These are phyloP conservation scores for Microbotryomycetes sp. DNA, from an alignment of 1,284 basidiomycete genomes.

Conservation along the genomic window DNA sequence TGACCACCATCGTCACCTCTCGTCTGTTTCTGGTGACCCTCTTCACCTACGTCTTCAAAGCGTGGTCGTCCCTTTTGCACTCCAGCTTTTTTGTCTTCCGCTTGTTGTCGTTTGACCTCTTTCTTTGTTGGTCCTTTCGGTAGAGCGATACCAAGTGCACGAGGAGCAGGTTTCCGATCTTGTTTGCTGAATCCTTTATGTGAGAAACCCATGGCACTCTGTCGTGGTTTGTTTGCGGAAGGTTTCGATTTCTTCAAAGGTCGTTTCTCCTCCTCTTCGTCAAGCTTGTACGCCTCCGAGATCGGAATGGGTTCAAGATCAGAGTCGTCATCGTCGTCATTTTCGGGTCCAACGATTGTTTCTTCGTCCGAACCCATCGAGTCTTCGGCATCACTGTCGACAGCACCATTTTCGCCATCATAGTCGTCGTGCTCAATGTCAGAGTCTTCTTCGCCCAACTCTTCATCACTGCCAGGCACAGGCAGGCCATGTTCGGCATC, in stretches of 20 bases:
- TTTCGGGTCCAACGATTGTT: background rate
- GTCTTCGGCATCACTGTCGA: conserved; percentile 23
- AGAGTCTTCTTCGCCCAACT: conserved; percentile 11
- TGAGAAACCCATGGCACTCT: conserved; percentile 24
- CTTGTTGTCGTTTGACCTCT: conserved; percentile 20
- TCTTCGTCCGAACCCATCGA: conserved; percentile 10
- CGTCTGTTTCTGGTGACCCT: background rate
- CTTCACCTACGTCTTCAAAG: background rate
- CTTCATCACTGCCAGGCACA: conserved; percentile 22
- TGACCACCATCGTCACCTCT: background rate
- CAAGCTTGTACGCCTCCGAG: conserved; percentile 11
- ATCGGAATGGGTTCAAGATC: background rate
- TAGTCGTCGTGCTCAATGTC: conserved; percentile 10
- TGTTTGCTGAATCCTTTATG: conserved; percentile 26
- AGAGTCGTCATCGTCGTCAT: background rate
- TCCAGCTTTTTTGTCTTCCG: conserved; percentile 15
- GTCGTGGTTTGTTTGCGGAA: conserved; percentile 1
- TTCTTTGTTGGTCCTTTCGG: conserved; percentile 18
- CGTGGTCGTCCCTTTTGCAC: background rate
- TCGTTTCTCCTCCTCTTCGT: conserved; percentile 1
- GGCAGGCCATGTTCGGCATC: conserved; percentile 40
- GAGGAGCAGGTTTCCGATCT: conserved; percentile 10
- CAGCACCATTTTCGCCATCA: conserved; percentile 14
- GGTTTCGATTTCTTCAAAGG: conserved; percentile 16
- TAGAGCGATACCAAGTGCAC: conserved; percentile 12